Base-by-base conservation (phyloP, 176 grass and related monocot genomes). In the Aegilops tauschii region DNA sequence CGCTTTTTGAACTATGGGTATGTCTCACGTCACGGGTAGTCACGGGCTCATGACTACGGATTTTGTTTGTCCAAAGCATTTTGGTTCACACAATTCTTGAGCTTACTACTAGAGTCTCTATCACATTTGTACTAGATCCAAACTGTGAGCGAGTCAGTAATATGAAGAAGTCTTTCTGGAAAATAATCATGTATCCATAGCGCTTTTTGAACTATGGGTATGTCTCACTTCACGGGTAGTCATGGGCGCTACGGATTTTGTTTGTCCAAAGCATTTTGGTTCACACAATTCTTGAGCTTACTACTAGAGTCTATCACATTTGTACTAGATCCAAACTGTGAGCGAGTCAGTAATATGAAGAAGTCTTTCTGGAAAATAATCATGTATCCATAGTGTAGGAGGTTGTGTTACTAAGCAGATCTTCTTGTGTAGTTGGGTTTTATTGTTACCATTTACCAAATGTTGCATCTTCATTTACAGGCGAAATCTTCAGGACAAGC, bases 401-500 rank as follows among this genome's bases (percentile, higher is more conserved):
- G 79, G 74, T 59, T 90, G 61, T 78, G 18, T 65, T 66, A 34
- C 66, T 44, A 66, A 79, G 17, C 58, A 56, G 31, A 73, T 58
- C 25, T 73, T 81, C 78, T 73, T 30, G 37, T 47, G 32, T 17
- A 73, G 49, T 32, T 80, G 35, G 6, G 42, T 65, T 87, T 72
- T 75, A 34, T 66, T 73, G 47, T 65, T 63, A 35, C 14, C 27
- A 72, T 61, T 77, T 36, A 35, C 14, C 42, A 72, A 73, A 79
- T 25, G 12, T 45, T 70, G 31, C 45, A 73, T 80, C 20, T 52
- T 85, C 75, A 61, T 87, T 90, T 90, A 59, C 84, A 98, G 96
- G 96, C 93, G 78, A 98, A 98, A 89, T 92, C 96, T 89, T 95
- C 92, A 50, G 96, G 96, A 36, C 86, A 49, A 90, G 91, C 86